A percentile compares a stretch with the other conserved stretches of the same genome.
phyloP scores from a whole-genome alignment of 495 filamentous ascomycete genomes.

The Trypethelium eluteriae region DNA sequence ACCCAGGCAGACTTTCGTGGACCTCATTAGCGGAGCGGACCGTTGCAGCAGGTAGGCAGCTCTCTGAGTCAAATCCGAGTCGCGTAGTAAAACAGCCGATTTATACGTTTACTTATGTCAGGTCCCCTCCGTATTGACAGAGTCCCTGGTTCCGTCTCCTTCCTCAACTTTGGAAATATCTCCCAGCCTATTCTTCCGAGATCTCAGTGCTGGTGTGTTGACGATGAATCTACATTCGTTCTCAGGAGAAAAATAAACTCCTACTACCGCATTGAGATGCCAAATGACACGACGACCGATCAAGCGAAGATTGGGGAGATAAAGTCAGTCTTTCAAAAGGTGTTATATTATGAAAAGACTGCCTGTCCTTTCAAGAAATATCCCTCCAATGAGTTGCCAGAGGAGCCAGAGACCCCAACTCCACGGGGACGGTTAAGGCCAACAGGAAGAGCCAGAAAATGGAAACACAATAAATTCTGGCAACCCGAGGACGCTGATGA shows the following conservation, averaged over 20 bases:
- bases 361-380: constrained; percentile 73
- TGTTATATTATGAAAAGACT: constrained; percentile 79
- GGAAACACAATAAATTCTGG: constrained; percentile 47
- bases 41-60: constrained; percentile 59
- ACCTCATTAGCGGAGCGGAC: constrained; percentile 69
- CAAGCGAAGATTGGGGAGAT: constrained; percentile 52
- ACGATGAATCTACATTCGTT: constrained; percentile 74
- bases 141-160: constrained; percentile 71
- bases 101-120: constrained; percentile 24
- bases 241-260: constrained; percentile 68
- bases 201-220: constrained; percentile 88
- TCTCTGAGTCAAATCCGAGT: not conserved
- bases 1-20: constrained; percentile 57
- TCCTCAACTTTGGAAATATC: constrained; percentile 72
- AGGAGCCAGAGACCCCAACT: constrained; percentile 52
- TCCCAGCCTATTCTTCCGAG: constrained; percentile 79
- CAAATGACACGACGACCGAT: constrained; percentile 54
- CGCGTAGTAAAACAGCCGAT: not conserved
- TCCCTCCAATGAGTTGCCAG: constrained; percentile 69
- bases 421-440: constrained; percentile 57
- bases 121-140: constrained; percentile 73
- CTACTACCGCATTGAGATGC: constrained; percentile 85
- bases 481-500: constrained; percentile 28
- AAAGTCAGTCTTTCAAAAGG: constrained; percentile 57
- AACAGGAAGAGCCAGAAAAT: constrained; percentile 36